phyloP scores from a whole-genome alignment of 768 basidiomycete species.

The Termitomyces sp. region DNA sequence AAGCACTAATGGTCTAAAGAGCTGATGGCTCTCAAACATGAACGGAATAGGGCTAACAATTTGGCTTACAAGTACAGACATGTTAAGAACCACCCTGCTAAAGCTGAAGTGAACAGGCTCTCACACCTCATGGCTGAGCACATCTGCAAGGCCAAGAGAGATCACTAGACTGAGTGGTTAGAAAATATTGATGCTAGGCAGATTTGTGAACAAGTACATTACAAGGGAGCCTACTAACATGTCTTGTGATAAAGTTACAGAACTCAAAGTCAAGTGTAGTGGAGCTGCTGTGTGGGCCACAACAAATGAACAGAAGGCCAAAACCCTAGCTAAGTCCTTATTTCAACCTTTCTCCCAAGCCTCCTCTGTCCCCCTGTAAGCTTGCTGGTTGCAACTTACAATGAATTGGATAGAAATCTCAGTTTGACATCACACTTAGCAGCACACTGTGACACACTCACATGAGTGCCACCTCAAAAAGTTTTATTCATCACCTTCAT shows the following conservation, averaged over 20 bases:
- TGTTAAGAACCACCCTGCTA: background rate
- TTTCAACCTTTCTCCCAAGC: background rate
- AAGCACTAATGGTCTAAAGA: background rate
- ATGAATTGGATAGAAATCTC: no score
- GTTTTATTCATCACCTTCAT: no score
- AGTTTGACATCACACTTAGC: no score
- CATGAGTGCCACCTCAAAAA: no score
- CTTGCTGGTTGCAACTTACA: no score
- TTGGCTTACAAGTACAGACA: background rate
- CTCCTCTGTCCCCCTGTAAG: no score
- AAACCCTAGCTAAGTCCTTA: background rate
- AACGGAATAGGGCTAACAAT: background rate
- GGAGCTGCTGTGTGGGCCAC: background rate
- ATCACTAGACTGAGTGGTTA: background rate
- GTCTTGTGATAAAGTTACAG: background rate
- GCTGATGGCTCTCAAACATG: background rate
- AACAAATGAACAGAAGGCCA: background rate
- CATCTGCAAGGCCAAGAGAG: background rate
- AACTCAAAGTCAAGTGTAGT: background rate
- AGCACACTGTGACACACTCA: no score
- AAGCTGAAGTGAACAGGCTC: background rate
- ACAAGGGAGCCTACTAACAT: background rate
- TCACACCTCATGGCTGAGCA: background rate
- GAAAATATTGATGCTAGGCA: no score
- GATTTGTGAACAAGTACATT: no score